These are phyloP conservation scores for Colletotrichum truncatum DNA, from an alignment of 2,329 filamentous ascomycete genomes.

Conservation along the genomic window DNA sequence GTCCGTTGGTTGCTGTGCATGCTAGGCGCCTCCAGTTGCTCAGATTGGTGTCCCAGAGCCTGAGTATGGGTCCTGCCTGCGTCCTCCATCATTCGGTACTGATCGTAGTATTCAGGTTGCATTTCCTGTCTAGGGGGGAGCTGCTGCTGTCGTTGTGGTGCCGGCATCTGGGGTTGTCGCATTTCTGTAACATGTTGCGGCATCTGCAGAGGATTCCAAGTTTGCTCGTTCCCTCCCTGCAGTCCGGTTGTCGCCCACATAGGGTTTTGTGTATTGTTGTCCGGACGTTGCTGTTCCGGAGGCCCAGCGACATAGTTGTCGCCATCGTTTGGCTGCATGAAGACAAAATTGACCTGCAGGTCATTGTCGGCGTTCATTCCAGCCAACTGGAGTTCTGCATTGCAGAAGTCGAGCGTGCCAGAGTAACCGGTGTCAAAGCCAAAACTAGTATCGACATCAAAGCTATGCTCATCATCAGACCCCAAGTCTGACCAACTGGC, in stretches of 20 bases:
- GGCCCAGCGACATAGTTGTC: constrained; percentile 1
- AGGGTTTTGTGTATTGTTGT: constrained; percentile 1
- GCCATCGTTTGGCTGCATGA: constrained; percentile 11
- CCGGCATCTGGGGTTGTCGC: constrained; percentile 18
- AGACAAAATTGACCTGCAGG: constrained; percentile 27
- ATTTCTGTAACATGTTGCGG: constrained; percentile 16
- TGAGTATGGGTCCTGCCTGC: constrained; percentile 2
- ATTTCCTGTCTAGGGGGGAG: background rate
- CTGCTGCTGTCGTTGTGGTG: constrained; percentile 15
- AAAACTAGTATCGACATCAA: constrained; percentile 4
- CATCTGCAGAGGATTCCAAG: constrained; percentile 21
- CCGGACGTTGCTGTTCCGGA: constrained; percentile 14
- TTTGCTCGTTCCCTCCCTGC: constrained; percentile 1
- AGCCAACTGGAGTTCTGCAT: constrained; percentile 1
- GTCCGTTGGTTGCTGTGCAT: constrained; percentile 2
- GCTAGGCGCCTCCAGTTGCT: constrained; percentile 1
- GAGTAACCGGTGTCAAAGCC: background rate
- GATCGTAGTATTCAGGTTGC: constrained; percentile 20
- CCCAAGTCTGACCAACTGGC: constrained; percentile 17
- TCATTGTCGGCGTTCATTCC: constrained; percentile 3
- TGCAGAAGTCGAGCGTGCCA: constrained; percentile 5
- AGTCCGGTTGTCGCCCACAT: constrained; percentile 17
- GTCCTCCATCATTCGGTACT: constrained; percentile 17
- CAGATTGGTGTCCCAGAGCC: background rate
- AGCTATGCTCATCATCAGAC: constrained; percentile 12